These are phyloP conservation scores for Apophysomyces trapeziformis DNA, from an alignment of 371 early-diverging fungal genomes.

Conservation along the genomic window DNA sequence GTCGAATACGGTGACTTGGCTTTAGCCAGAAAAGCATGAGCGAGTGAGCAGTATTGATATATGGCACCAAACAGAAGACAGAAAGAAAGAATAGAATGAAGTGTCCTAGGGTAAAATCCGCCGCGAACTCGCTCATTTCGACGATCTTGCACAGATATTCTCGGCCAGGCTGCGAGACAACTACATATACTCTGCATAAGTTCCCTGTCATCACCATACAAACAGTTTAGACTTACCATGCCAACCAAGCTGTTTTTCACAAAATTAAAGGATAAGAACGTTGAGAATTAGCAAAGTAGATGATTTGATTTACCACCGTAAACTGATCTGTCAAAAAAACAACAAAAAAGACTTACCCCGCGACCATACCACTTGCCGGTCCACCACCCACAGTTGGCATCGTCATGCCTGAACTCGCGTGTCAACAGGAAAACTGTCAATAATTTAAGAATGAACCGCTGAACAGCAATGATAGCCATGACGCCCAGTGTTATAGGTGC, in stretches of 20 bases:
- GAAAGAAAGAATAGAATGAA: conserved; percentile 74
- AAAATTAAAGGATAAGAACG: background rate
- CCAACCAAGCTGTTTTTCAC: conserved; percentile 43
- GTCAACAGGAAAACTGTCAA: conserved; percentile 75
- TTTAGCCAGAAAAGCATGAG: conserved; percentile 86
- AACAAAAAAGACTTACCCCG: conserved; percentile 60
- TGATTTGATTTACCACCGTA: background rate
- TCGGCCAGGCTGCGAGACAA: conserved; percentile 73
- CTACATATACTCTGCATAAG: conserved; percentile 26
- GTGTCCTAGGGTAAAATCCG: conserved; percentile 80
- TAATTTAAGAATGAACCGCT: conserved; percentile 72
- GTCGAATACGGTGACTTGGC: conserved; percentile 78
- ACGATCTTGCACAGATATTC: conserved; percentile 87
- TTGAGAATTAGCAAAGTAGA: background rate
- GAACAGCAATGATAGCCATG: conserved; percentile 67
- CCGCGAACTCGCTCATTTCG: conserved; percentile 84
- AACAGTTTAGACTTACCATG: conserved; percentile 31
- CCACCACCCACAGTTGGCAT: conserved; percentile 89
- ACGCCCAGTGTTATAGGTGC: conserved; percentile 69
- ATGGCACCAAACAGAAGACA: conserved; percentile 74
- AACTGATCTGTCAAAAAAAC: no score
- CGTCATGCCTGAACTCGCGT: conserved; percentile 83
- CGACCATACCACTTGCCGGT: conserved; percentile 86
- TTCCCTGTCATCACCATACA: background rate
- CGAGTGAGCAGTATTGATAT: conserved; percentile 80